phyloP scores from a whole-genome alignment of 495 filamentous ascomycete genomes.

The Chaetomidium leptoderma region DNA sequence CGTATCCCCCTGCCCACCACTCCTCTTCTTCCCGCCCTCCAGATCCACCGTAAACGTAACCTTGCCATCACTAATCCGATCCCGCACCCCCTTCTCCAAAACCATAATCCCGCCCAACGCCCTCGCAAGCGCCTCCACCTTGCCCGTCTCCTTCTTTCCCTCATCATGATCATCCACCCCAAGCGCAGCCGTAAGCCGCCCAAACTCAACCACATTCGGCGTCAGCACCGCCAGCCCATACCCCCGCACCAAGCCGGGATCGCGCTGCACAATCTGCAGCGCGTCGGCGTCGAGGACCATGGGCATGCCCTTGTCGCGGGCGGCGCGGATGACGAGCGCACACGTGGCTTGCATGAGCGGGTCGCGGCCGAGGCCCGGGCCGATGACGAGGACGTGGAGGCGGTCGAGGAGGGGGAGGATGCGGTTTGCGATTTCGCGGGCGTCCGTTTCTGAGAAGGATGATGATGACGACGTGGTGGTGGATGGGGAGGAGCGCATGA shows the following conservation, averaged over 20 bases:
- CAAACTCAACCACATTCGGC: conserved; percentile 93
- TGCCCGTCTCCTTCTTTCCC: conserved; percentile 37
- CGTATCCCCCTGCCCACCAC: conserved; percentile 93
- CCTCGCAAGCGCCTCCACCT: conserved; percentile 67
- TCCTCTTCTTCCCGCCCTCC: conserved; percentile 79
- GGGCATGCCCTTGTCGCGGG: conserved; percentile 65
- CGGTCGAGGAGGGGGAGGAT: conserved; percentile 79
- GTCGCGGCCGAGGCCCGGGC: conserved; percentile 88
- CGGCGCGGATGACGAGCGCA: conserved; percentile 71
- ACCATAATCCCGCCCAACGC: conserved; percentile 86
- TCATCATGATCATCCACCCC: conserved; percentile 47
- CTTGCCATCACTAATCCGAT: conserved; percentile 80
- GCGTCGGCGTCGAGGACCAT: conserved; percentile 94
- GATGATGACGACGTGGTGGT: not conserved
- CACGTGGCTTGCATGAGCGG: conserved; percentile 84
- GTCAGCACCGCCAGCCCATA: conserved; percentile 86
- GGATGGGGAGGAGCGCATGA: conserved; percentile 70
- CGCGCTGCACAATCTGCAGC: conserved; percentile 66
- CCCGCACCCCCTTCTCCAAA: conserved; percentile 81
- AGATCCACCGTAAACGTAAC: conserved; percentile 68
- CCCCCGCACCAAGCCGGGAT: conserved; percentile 72
- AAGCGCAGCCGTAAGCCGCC: conserved; percentile 63
- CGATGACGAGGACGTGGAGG: conserved; percentile 89
- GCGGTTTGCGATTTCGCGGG: conserved; percentile 56
- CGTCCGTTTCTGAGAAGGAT: conserved; percentile 43